Evolutionary conservation across 2,329 filamentous ascomycete species (phyloP).

Genomic region (Tolypocladium endophyticum): DNA sequence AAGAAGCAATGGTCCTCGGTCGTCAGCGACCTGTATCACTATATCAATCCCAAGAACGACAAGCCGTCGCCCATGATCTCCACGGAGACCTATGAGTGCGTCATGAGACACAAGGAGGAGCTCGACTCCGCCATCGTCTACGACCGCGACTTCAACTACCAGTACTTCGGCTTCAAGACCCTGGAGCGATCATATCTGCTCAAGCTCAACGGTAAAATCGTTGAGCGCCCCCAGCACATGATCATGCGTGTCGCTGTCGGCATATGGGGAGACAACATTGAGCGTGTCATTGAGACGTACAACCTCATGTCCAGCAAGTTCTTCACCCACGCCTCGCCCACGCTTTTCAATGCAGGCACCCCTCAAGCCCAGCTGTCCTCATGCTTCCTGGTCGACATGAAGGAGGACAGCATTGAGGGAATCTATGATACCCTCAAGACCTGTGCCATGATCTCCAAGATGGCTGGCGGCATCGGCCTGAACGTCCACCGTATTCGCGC

Average conservation of each 20-base stretch:
- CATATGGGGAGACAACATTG: slow-evolving; percentile 90
- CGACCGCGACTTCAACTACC: slow-evolving; percentile 99
- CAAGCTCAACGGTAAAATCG: slow-evolving; percentile 90
- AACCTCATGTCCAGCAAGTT: slow-evolving; percentile 98
- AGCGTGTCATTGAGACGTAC: slow-evolving; percentile 94
- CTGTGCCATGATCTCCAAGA: slow-evolving; percentile 99
- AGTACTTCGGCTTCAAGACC: slow-evolving; percentile 99
- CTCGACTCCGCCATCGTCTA: slow-evolving; percentile 98
- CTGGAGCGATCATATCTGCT: slow-evolving; percentile 95
- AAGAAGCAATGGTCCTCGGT: slow-evolving; percentile 99
- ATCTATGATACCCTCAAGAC: slow-evolving; percentile 99
- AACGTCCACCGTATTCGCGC: slow-evolving; percentile 96
- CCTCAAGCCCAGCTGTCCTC: slow-evolving; percentile 91
- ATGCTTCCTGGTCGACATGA: slow-evolving; percentile 99
- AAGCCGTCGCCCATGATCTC: slow-evolving; percentile 89
- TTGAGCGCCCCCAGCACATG: slow-evolving; percentile 97
- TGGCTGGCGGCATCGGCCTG: slow-evolving; percentile 92
- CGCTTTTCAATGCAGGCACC: slow-evolving; percentile 95
- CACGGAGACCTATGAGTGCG: slow-evolving; percentile 75
- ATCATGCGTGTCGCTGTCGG: slow-evolving; percentile 98
- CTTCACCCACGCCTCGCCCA: slow-evolving; percentile 97
- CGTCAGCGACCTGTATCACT: slow-evolving; percentile 85
- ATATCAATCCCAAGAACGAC: slow-evolving; percentile 88
- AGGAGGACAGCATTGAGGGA: slow-evolving; percentile 97
- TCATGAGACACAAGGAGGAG: slow-evolving; percentile 94